Evolutionary conservation across 2,329 filamentous ascomycete genomes (phyloP).

Genomic region (Coniella lustricola): DNA sequence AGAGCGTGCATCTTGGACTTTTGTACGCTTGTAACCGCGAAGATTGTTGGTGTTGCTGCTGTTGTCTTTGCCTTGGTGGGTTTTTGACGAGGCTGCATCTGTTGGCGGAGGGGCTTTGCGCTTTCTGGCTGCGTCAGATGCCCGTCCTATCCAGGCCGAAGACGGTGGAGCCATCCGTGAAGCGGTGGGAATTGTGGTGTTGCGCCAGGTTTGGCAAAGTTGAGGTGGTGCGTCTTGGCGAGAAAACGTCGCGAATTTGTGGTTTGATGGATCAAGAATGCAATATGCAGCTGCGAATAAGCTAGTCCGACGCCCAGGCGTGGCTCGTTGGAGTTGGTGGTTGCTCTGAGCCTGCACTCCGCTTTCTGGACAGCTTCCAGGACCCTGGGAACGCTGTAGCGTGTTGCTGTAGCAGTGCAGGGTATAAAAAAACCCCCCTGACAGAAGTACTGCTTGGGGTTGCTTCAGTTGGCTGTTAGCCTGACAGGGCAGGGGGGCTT

Average conservation of each 20-base stretch:
- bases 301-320: background rate
- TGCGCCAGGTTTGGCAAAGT: background rate
- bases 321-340: background rate
- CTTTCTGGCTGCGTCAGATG: constrained; percentile 16
- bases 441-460: background rate
- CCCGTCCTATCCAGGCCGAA: constrained; percentile 9
- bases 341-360: too few relatives aligned
- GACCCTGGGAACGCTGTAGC: background rate
- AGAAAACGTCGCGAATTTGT: background rate
- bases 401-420: background rate
- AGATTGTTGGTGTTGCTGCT: constrained; percentile 21
- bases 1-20: constrained; percentile 39
- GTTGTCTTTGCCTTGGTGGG: constrained; percentile 4
- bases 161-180: constrained; percentile 19
- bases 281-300: background rate
- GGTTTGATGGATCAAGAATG: too few relatives aligned
- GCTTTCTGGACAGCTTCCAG: too few relatives aligned
- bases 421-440: background rate
- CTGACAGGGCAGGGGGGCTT: background rate
- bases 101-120: constrained; percentile 18
- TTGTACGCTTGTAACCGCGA: constrained; percentile 35
- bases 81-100: background rate
- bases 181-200: background rate
- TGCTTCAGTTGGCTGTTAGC: background rate
- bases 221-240: background rate